Evolutionary conservation across 306 rosid genomes (phyloP), one percentile per base, ranked within the genome.

Genomic region (Cicer chorassanicum): DNA sequence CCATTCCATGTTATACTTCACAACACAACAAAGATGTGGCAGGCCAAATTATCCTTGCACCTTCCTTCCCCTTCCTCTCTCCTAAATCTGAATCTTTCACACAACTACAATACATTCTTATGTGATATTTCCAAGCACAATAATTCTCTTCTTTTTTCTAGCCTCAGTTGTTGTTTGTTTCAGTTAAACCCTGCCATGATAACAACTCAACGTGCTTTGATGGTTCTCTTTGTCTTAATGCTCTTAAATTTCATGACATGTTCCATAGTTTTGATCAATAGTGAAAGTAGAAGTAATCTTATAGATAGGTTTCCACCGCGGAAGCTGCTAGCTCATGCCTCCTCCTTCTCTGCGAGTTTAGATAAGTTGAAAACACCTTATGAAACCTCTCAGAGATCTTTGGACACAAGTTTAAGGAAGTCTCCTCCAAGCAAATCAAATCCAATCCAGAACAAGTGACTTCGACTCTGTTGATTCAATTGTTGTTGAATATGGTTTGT

Each of bases 351-450:
- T 68, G 61, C 79, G 9, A 80, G 70, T 76, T 72, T 64, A 68
- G 78, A 75, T 66, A 79, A 77, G 48, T 56, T 77, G 62, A 75
- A 53, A 72, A 54, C 43, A 83, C 53, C 83, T 44, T 39, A 81
- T 70, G 82, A 71, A 77, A 83, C 76, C 70, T 19, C 82, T 55
- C 48, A 74, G 87, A 80, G 67, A 83, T 83, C 94, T 11, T 60
- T 71, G 1, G 82, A 78, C 57, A 50, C 92, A 45, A 89, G 84
- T 78, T 84, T 89, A 78, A 86, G 84, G 86, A 63, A 70, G 75
- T 82, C 89, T 15, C 94, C 97, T 7, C 44, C 77, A 45, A 91
- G 91, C 89, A 83, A 84, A 8, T 87, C 94, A 39, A 91, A 89
- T 80, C 93, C 97, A 46, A 89, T 56, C 46, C 97, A 91, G 45